Evolutionary conservation across 2,329 filamentous ascomycete species (phyloP), one percentile per base, ranked within the genome.

Genomic region (Cadophora luteo-olivacea): DNA sequence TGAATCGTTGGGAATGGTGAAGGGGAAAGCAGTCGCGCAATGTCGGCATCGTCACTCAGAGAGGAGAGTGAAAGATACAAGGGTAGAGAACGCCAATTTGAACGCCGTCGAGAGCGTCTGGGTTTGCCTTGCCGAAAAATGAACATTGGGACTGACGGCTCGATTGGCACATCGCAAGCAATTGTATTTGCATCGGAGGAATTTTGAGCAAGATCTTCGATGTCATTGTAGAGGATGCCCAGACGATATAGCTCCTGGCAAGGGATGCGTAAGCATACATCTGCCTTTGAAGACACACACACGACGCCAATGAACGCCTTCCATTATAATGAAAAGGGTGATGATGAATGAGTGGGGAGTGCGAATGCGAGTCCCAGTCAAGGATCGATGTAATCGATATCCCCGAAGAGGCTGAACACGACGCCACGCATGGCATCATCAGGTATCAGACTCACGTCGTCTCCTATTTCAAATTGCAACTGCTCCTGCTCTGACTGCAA

Each of bases 311-410:
- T 45, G 61, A 65, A 61, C 52, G 33, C 55, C 60, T 51, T 29
- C 60, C 36, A 58, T 60, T 24, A 51, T 24, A 70, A 51, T 51
- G 67, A 63, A 60, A 52, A 70, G 55, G 69, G 65, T 58, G 67
- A 55, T 57, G 41, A 67, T 49, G 41, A 45, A 68, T 52, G 38
- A 66, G 57, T 49, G 64, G 64, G 70, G 66, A 64, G 49, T 61
- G 63, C 12, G 41, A 45, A 19, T 45, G 41, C 41, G 16, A 45
- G 41, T 45, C 58, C 25, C 33, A 58, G 19, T 75, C 71, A 78
- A 66, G 76, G 76, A 72, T 78, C 75, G 61, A 74, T 73, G 51
- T 78, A 78, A 72, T 78, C 76, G 68, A 77, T 75, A 61, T 75
- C 76, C 25, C 76, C 76, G 65, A 78, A 78, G 52, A 77, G 74